phyloP scores from a whole-genome alignment of 768 basidiomycete genomes.

The Rhizopogon vulgaris region DNA sequence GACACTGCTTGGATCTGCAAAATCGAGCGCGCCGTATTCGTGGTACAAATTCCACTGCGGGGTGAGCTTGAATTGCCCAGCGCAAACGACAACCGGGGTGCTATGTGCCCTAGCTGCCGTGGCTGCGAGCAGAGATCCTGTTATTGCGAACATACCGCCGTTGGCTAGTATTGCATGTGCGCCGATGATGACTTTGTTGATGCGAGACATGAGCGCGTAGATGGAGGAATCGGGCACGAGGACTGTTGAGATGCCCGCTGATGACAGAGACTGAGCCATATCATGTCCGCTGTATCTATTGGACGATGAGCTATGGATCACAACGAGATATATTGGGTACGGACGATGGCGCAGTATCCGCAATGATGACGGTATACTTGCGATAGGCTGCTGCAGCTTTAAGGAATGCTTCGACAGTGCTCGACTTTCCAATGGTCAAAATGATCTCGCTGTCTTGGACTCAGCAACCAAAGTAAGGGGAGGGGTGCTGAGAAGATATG shows the following conservation, averaged over 20 bases:
- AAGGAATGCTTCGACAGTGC: constrained; percentile 89
- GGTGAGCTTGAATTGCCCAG: constrained; percentile 95
- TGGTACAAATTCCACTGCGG: constrained; percentile 87
- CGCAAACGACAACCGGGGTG: constrained; percentile 89
- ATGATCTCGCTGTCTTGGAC: constrained; percentile 77
- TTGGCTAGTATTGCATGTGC: constrained; percentile 96
- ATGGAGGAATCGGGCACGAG: constrained; percentile 95
- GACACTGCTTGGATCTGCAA: constrained; percentile 63
- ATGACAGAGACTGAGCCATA: constrained; percentile 77
- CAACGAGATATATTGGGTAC: constrained; percentile 23
- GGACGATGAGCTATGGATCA: constrained; percentile 3
- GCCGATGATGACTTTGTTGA: constrained; percentile 93
- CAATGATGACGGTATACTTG: constrained; percentile 94
- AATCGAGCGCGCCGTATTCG: constrained; percentile 79
- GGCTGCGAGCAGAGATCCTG: constrained; percentile 80
- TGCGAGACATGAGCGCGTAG: constrained; percentile 92
- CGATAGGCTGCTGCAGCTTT: constrained; percentile 85
- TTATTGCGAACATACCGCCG: constrained; percentile 89
- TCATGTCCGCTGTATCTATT: constrained; percentile 76
- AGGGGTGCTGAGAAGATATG: background rate
- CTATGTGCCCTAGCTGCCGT: constrained; percentile 85
- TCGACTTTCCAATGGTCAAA: constrained; percentile 88
- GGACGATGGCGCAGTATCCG: constrained; percentile 91
- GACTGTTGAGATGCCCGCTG: constrained; percentile 84
- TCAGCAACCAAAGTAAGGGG: background rate